Conservation (phyloP, 495 filamentous ascomycete genomes). For the Neurospora tetraspora region DNA sequence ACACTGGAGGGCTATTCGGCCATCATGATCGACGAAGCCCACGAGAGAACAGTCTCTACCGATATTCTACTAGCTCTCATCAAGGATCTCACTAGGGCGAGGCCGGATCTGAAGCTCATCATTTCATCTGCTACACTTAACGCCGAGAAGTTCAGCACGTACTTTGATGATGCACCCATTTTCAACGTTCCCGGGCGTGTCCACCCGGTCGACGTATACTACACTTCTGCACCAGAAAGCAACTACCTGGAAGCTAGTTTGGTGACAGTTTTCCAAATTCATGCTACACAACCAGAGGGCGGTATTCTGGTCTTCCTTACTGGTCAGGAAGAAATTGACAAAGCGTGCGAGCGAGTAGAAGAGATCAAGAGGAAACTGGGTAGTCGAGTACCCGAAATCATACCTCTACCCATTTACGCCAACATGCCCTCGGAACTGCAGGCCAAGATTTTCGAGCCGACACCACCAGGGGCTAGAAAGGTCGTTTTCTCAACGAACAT, state of each 20-base stretch:
- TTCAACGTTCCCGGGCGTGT: conserved; percentile 91
- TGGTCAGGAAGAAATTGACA: conserved; percentile 85
- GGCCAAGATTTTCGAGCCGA: conserved; percentile 83
- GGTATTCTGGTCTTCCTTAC: conserved; percentile 90
- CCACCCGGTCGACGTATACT: conserved; percentile 88
- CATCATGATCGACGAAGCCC: conserved; percentile 95
- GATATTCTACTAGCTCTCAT: conserved; percentile 86
- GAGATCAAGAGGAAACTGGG: conserved; percentile 77
- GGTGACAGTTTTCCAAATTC: conserved; percentile 93
- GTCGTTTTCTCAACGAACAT: conserved; percentile 88
- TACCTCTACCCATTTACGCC: conserved; percentile 82
- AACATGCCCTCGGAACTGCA: conserved; percentile 81
- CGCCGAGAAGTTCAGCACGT: conserved; percentile 82
- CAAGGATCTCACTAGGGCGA: conserved; percentile 80
- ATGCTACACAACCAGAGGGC: conserved; percentile 74
- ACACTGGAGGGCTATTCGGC: conserved; percentile 76
- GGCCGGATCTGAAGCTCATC: conserved; percentile 82
- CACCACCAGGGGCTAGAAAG: conserved; percentile 68
- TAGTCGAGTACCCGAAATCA: conserved; percentile 71
- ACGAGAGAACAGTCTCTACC: conserved; percentile 85
- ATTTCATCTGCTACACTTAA: conserved; percentile 96
- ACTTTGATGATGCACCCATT: conserved; percentile 91
- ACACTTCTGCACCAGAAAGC: conserved; percentile 83
- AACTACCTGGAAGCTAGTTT: conserved; percentile 90
- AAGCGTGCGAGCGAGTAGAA: conserved; percentile 66